These are phyloP conservation scores for Coemansia sp. DNA, from an alignment of 192 early-diverging fungal genomes.

Conservation along the genomic window DNA sequence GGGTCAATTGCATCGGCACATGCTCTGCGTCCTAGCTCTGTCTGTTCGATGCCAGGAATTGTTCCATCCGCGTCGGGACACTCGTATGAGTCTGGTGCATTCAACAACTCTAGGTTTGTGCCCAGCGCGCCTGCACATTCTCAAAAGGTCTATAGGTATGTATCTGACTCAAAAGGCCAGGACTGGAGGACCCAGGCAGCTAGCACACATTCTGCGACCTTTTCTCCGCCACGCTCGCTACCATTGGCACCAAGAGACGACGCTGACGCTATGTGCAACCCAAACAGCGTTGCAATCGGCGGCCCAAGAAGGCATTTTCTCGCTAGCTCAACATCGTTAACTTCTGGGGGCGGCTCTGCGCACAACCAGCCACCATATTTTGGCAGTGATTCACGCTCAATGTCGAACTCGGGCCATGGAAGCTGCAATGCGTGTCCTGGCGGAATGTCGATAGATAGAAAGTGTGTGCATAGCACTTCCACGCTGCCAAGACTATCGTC, in stretches of 20 bases:
- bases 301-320: slow-evolving; percentile 1
- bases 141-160: slow-evolving; percentile 15
- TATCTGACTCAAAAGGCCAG: slow-evolving; percentile 15
- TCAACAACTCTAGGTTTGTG: neutral
- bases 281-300: neutral
- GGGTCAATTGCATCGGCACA: neutral
- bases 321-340: neutral
- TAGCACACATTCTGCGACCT: neutral
- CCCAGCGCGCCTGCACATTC: neutral
- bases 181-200: slow-evolving; percentile 14
- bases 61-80: slow-evolving; percentile 1
- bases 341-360: neutral
- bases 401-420: slow-evolving; percentile 6
- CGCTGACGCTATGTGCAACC: neutral
- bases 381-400: slow-evolving; percentile 1
- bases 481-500: slow-evolving; percentile 6
- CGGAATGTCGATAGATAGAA: slow-evolving; percentile 22
- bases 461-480: neutral
- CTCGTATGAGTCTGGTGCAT: slow-evolving; percentile 3
- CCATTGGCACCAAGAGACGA: neutral
- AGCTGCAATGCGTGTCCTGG: neutral
- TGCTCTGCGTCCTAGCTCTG: slow-evolving; percentile 27
- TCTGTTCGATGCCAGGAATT: slow-evolving; percentile 35
- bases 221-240: neutral
- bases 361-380: slow-evolving; percentile 4